phyloP scores from a whole-genome alignment of 1,139 yeast genomes.

The Geotrichum klebahnii region DNA sequence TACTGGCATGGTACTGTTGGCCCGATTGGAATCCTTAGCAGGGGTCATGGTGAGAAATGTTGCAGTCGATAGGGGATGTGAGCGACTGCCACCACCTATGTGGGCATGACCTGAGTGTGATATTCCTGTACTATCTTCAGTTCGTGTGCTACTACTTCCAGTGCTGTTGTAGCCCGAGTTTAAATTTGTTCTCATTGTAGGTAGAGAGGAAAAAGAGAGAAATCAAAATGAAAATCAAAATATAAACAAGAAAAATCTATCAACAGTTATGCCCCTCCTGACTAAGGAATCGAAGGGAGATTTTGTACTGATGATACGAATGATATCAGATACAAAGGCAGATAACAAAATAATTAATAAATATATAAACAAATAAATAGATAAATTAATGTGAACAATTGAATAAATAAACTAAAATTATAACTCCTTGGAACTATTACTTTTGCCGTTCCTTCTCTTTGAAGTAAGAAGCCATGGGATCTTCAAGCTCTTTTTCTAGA shows the following conservation, averaged over 20 bases:
- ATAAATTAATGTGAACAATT: too few relatives aligned
- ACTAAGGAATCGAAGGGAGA: too few relatives aligned
- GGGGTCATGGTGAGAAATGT: constrained; percentile 3
- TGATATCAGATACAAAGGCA: too few relatives aligned
- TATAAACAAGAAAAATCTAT: too few relatives aligned
- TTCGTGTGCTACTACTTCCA: background rate
- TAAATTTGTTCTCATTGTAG: background rate
- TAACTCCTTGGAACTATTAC: background rate
- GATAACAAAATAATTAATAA: too few relatives aligned
- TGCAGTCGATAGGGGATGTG: background rate
- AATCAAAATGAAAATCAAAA: background rate
- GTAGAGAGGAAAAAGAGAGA: background rate
- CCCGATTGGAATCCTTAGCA: constrained; percentile 1
- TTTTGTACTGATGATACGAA: too few relatives aligned
- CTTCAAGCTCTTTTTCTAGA: constrained; percentile 18
- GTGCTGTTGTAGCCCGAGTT: constrained; percentile 1
- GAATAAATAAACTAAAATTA: too few relatives aligned
- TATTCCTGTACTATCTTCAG: background rate
- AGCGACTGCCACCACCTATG: constrained; percentile 3
- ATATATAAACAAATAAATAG: too few relatives aligned
- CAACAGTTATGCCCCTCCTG: background rate
- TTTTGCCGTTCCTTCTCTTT: constrained; percentile 4
- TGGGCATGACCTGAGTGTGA: background rate
- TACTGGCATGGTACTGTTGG: background rate
- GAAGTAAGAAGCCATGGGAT: constrained; percentile 19